phyloP scores from a whole-genome alignment of 23 red algal genomes.

The Pyropia haitanensis region DNA sequence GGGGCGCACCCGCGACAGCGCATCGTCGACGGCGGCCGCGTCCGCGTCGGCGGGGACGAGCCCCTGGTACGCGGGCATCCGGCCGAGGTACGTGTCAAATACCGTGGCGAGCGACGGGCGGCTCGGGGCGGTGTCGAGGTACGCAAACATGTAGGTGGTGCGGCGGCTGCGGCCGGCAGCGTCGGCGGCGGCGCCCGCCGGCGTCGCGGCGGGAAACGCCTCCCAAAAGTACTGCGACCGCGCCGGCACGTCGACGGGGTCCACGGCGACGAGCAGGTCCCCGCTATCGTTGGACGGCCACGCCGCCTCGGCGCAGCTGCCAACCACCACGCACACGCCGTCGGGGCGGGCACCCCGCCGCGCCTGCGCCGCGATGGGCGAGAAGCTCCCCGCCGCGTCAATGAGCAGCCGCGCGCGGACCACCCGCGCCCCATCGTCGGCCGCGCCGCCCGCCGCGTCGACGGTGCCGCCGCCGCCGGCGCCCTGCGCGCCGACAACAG shows the following conservation, averaged over 20 bases:
- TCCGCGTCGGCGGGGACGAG: slow-evolving; percentile 12
- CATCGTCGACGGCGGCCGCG: background rate
- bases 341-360: slow-evolving; percentile 48
- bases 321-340: slow-evolving; percentile 81
- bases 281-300: slow-evolving; percentile 30
- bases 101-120: slow-evolving; percentile 55
- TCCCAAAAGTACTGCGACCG: slow-evolving; percentile 88
- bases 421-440: slow-evolving; percentile 1
- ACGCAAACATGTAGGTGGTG: slow-evolving; percentile 91
- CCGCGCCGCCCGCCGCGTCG: background rate
- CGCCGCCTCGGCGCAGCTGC: slow-evolving; percentile 49
- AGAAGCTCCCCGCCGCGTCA: slow-evolving; percentile 81
- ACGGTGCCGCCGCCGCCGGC: slow-evolving; percentile 48
- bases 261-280: slow-evolving; percentile 59
- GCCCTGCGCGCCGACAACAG: slow-evolving; percentile 25
- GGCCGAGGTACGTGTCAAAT: slow-evolving; percentile 53
- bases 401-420: slow-evolving; percentile 48
- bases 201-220: slow-evolving; percentile 51
- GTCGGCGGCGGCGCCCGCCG: background rate
- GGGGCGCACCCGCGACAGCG: background rate
- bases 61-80: slow-evolving; percentile 60
- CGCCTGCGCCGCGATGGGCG: slow-evolving; percentile 63
- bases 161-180: background rate
- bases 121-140: slow-evolving; percentile 33
- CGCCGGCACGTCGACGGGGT: slow-evolving; percentile 27